Percentiles rank a stretch among this genome's conserved stretches.
These are phyloP conservation scores for Pseudocercospora crystallina DNA, from an alignment of 2,329 filamentous ascomycete genomes.

Conservation along the genomic window DNA sequence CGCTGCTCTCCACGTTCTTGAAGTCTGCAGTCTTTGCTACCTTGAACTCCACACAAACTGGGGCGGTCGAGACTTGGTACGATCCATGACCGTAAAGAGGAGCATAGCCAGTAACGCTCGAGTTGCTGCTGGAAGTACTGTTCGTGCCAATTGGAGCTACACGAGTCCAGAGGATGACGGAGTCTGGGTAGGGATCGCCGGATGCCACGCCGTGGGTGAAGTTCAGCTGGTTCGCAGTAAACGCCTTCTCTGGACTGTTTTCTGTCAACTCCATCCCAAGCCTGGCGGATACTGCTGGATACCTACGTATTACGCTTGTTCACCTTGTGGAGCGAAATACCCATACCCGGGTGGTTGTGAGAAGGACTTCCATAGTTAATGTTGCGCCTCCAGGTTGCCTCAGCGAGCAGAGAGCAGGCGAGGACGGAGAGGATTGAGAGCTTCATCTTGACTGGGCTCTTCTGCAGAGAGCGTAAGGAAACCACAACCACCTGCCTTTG, in stretches of 20 bases:
- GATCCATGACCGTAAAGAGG: slow-evolving; percentile 56
- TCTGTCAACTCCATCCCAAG: neutral
- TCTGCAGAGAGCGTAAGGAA: neutral
- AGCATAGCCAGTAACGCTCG: slow-evolving; percentile 57
- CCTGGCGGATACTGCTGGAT: neutral
- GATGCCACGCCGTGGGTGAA: slow-evolving; percentile 59
- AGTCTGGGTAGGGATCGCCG: slow-evolving; percentile 47
- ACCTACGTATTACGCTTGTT: slow-evolving; percentile 50
- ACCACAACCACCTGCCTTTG: neutral
- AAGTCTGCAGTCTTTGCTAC: slow-evolving; percentile 54
- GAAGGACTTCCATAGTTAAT: slow-evolving; percentile 69
- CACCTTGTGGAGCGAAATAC: slow-evolving; percentile 64
- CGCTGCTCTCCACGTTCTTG: slow-evolving; percentile 52
- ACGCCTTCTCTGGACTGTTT: slow-evolving; percentile 42
- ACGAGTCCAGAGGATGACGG: slow-evolving; percentile 44
- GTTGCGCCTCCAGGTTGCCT: slow-evolving; percentile 46
- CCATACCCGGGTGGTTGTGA: slow-evolving; percentile 61
- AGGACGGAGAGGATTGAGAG: slow-evolving; percentile 12
- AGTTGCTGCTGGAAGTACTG: slow-evolving; percentile 39
- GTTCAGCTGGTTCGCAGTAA: slow-evolving; percentile 51
- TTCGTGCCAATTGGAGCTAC: slow-evolving; percentile 41
- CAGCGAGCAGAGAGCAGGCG: slow-evolving; percentile 16
- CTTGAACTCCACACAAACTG: slow-evolving; percentile 67
- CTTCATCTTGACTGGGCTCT: slow-evolving; percentile 16
- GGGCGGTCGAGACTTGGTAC: slow-evolving; percentile 57